Conservation (phyloP, 768 basidiomycete species). For the Gyrodon lividus region DNA sequence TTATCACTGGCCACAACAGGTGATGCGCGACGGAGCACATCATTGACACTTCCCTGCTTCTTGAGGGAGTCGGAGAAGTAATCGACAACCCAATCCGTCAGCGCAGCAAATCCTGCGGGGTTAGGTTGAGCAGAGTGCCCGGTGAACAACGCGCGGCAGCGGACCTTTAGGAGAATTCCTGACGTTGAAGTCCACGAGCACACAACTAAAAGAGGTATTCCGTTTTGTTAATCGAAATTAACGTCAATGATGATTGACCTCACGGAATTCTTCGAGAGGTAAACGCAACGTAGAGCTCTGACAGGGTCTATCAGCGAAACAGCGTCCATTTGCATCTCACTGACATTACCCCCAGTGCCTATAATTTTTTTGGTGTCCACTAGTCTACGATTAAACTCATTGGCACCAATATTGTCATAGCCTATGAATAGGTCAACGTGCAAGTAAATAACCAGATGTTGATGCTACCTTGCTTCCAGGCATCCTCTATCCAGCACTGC, state of each 20-base stretch:
- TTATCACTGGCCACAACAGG: constrained; percentile 57
- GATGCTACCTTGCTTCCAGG: constrained; percentile 65
- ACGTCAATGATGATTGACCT: constrained; percentile 27
- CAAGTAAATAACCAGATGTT: not conserved
- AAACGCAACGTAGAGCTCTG: constrained; percentile 80
- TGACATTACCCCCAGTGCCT: constrained; percentile 65
- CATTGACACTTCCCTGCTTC: constrained; percentile 42
- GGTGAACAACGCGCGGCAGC: not conserved
- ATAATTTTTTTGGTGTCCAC: constrained; percentile 71
- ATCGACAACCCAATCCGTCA: constrained; percentile 72
- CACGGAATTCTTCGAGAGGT: constrained; percentile 80
- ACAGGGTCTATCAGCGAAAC: not conserved
- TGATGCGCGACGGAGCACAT: constrained; percentile 49
- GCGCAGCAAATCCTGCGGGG: constrained; percentile 39
- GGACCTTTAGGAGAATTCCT: constrained; percentile 44
- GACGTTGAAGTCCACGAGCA: constrained; percentile 66
- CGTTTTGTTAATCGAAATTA: not conserved
- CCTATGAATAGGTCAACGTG: constrained; percentile 38
- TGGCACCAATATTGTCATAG: constrained; percentile 69
- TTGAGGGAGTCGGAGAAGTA: constrained; percentile 56
- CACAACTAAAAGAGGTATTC: constrained; percentile 38
- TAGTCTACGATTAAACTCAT: constrained; percentile 51
- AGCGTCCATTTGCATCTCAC: not conserved
- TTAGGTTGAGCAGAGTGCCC: not conserved
- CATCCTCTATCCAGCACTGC: constrained; percentile 77